These are phyloP conservation scores for Schoenoplectus triqueter DNA, from an alignment of 202 grass and related monocot genomes.

Conservation along the genomic window DNA sequence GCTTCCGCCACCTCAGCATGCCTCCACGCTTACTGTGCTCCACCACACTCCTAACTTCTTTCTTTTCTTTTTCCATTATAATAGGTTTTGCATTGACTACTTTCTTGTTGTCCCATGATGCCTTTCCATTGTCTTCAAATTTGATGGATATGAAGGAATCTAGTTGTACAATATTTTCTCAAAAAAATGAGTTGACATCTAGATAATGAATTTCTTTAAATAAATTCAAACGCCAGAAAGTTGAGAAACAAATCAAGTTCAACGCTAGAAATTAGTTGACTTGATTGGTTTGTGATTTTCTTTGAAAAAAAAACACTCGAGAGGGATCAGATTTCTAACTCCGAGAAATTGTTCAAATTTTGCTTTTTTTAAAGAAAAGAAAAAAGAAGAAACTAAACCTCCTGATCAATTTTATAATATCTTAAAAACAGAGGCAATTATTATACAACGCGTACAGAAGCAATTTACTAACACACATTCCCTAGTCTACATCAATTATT, in stretches of 20 bases:
- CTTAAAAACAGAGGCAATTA: slow-evolving; percentile 7
- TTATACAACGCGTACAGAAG: neutral
- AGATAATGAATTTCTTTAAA: neutral
- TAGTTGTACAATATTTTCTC: slow-evolving; percentile 33
- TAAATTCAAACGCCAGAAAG: neutral
- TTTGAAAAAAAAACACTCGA: neutral
- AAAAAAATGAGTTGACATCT: slow-evolving; percentile 5
- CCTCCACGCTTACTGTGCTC: slow-evolving; percentile 55
- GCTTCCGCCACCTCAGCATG: slow-evolving; percentile 68
- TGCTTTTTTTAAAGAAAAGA: too few species aligned
- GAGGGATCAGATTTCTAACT: neutral
- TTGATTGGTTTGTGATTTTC: neutral
- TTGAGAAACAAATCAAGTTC: neutral
- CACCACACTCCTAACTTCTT: slow-evolving; percentile 38
- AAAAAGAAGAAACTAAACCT: neutral
- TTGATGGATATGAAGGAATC: slow-evolving; percentile 99
- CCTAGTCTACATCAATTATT: neutral
- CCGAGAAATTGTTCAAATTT: too few species aligned
- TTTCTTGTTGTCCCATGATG: slow-evolving; percentile 57
- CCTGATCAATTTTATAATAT: neutral
- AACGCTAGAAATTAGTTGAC: neutral
- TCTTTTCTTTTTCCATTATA: neutral
- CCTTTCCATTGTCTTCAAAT: slow-evolving; percentile 91
- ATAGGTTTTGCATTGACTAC: slow-evolving; percentile 9
- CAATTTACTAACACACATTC: neutral